These are phyloP conservation scores for Ceratorhiza oryzae-sativae DNA, from an alignment of 1,284 basidiomycete genomes.

Conservation along the genomic window DNA sequence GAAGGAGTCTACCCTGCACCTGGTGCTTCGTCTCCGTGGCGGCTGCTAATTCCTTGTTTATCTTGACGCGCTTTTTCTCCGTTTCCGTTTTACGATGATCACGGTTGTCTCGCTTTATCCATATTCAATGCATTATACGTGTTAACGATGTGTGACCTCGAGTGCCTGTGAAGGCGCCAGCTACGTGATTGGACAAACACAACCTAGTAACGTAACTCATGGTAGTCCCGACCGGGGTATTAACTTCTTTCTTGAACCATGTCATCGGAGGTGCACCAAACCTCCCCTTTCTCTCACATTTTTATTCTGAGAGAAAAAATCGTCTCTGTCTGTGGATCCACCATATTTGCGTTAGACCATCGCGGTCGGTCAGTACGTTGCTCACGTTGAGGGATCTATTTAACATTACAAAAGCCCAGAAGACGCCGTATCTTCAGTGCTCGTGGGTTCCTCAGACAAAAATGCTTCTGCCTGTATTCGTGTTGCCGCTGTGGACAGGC, in stretches of 20 bases:
- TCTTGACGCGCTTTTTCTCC: background rate
- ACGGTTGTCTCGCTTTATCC: background rate
- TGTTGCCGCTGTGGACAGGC: constrained; percentile 62
- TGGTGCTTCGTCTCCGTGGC: constrained; percentile 53
- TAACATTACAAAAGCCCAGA: constrained; percentile 58
- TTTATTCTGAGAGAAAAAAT: constrained; percentile 18
- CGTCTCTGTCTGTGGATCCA: constrained; percentile 1
- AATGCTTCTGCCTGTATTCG: constrained; percentile 64
- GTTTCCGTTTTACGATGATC: background rate
- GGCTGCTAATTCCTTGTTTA: constrained; percentile 1
- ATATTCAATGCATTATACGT: background rate
- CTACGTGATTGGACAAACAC: background rate
- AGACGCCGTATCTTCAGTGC: constrained; percentile 58
- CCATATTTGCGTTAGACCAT: background rate
- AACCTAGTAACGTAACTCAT: background rate
- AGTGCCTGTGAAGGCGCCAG: background rate
- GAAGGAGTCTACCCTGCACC: constrained; percentile 62
- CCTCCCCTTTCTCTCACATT: constrained; percentile 16
- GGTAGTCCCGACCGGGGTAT: background rate
- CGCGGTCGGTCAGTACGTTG: background rate
- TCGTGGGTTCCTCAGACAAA: constrained; percentile 51
- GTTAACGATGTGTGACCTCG: background rate
- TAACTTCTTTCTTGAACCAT: constrained; percentile 10
- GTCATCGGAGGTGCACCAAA: constrained; percentile 3
- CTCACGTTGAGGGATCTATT: background rate